Evolutionary conservation across 192 early-diverging fungal genomes (phyloP).

Genomic region (Backusella psychrophila): DNA sequence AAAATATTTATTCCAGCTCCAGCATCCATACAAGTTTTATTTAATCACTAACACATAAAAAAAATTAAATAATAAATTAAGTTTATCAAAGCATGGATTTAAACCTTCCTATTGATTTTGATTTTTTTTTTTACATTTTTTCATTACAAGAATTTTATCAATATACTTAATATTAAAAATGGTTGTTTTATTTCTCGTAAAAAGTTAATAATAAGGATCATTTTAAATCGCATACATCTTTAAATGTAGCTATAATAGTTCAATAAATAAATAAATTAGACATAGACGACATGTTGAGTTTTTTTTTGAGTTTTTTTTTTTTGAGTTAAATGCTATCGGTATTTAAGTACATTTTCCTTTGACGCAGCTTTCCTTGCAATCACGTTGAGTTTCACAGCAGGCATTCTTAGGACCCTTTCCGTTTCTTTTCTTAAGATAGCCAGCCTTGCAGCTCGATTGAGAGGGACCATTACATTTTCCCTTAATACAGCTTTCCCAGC

Average conservation of each 20-base stretch:
- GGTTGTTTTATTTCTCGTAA: not conserved
- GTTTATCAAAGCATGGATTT: not conserved
- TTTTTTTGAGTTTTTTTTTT: not conserved
- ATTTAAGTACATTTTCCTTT: not conserved
- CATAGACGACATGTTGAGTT: not conserved
- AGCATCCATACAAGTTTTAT: not conserved
- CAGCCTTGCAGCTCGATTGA: not conserved
- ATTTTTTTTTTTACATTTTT: too few relatives aligned
- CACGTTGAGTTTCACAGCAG: not conserved
- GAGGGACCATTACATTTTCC: slow-evolving; percentile 4
- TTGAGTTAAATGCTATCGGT: not conserved
- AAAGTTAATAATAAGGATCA: not conserved
- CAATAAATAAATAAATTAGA: not conserved
- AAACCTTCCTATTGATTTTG: too few relatives aligned
- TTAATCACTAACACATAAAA: not conserved
- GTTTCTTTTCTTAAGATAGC: not conserved
- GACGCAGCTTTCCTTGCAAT: not conserved
- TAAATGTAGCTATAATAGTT: not conserved
- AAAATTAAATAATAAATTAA: not conserved
- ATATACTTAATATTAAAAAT: too few relatives aligned
- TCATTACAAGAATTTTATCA: too few relatives aligned
- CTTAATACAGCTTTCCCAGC: not conserved
- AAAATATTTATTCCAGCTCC: not conserved
- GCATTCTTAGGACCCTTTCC: not conserved
- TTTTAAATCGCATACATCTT: not conserved